Base-by-base conservation (phyloP, 148 eudicot species). In the Persicaria tinctoria region DNA sequence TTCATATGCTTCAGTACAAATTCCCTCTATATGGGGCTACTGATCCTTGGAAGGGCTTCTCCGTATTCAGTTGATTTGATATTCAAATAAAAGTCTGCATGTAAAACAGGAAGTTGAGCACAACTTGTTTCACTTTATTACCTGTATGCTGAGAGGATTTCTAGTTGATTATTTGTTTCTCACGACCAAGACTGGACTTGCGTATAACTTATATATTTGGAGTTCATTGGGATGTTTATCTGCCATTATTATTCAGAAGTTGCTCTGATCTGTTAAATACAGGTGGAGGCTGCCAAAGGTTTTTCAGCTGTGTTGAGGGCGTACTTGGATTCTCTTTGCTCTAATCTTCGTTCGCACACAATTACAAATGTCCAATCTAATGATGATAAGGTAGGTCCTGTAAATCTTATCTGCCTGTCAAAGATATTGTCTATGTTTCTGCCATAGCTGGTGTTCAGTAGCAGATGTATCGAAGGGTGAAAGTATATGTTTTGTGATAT, bases 311-410 rank as follows among this genome's bases (percentile, higher is more conserved):
- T 85, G 5, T 77, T 94, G 78, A 79, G 90, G 76, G 76, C 80
- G 72, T 94, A 94, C 86, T 77, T 87, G 87, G 93, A 91, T 78
- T 84, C 90, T 53, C 88, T 94, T 72, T 90, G 97, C 83, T 87
- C 86, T 66, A 91, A 91, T 80, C 92, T 94, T 44, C 98, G 93
- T 66, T 91, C 97, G 73, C 98, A 91, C 79, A 90, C 96, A 23
- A 91, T 90, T 73, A 94, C 97, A 46, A 94, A 91, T 81, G 98
- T 94, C 68, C 97, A 94, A 75, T 91, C 98, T 51, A 91, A 94
- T 81, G 95, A 94, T 80, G 98, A 94, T 73, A 91, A 94, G 98
- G 98, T 94, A 76, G 23, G 3, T 71, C 41, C 54, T 47, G 44
- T 17, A 18, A 68, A 17, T 57, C 56, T 53, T 53, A 2, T 60